phyloP scores from a whole-genome alignment of 192 early-diverging fungal species.

The Piromyces finnis region DNA sequence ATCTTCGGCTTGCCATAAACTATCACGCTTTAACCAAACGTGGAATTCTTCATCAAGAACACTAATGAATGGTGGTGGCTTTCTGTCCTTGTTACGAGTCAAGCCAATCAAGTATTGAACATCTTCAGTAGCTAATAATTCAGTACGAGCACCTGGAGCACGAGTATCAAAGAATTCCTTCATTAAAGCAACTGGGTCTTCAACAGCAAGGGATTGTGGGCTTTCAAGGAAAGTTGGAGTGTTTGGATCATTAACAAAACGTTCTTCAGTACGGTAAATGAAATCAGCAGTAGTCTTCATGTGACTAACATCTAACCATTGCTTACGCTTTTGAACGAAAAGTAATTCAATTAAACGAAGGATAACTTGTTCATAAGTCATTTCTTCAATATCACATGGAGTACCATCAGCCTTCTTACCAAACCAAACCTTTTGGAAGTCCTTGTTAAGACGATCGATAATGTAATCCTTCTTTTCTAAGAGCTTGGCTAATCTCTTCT shows the following conservation, averaged over 20 bases:
- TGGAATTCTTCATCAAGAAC: conserved; percentile 82
- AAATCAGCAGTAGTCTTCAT: conserved; percentile 58
- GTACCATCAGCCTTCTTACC: conserved; percentile 57
- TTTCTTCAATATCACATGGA: conserved; percentile 66
- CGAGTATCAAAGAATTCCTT: conserved; percentile 48
- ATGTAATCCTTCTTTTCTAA: conserved; percentile 72
- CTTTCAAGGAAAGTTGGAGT: conserved; percentile 16
- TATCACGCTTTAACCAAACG: conserved; percentile 76
- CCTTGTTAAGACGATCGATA: conserved; percentile 62
- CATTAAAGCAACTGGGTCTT: conserved; percentile 37
- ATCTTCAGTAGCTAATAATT: conserved; percentile 69
- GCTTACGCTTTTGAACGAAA: conserved; percentile 37
- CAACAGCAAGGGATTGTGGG: conserved; percentile 36
- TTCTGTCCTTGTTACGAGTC: conserved; percentile 54
- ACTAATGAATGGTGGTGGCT: conserved; percentile 79
- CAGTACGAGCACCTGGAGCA: conserved; percentile 39
- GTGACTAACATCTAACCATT: conserved; percentile 64
- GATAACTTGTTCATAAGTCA: conserved; percentile 83
- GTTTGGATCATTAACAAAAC: conserved; percentile 37
- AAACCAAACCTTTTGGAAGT: conserved; percentile 94
- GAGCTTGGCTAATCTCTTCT: conserved; percentile 52
- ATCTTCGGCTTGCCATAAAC: conserved; percentile 76
- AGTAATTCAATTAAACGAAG: conserved; percentile 64
- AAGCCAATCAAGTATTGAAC: conserved; percentile 63
- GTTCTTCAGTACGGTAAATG: conserved; percentile 69